Evolutionary conservation across 2,329 filamentous ascomycete genomes (phyloP), one percentile per base, ranked within the genome.

Genomic region (Xylariaceae sp.): DNA sequence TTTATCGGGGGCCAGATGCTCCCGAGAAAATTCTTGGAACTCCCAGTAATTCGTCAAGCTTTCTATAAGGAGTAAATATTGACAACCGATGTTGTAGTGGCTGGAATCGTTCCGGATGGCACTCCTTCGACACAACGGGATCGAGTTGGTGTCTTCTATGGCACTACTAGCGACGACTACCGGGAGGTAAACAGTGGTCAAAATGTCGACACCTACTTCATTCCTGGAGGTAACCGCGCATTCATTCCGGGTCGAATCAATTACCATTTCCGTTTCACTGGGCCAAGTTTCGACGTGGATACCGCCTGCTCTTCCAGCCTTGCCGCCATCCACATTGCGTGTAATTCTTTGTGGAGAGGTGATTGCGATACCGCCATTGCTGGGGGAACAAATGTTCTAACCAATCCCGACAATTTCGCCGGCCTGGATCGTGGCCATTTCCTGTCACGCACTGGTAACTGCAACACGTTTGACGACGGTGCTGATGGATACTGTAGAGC

Each of bases 361-460:
- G 85, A 89, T 58, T 84, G 81, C 63, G 85, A 88, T 64, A 87
- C 82, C 37, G 86, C 84, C 1, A 73, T 59, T 67, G 70, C 14
- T 61, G 74, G 65, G 69, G 76, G 44, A 1, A 52, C 53, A n/a
- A 58, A 65, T 48, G 37, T 69, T 29, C 14, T 66, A 2, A 56
- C 52, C 16, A 86, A 86, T 67, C 84, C 86, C 0, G 85, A 88
- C 67, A 81, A 83, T 71, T 85, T 83, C 70, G 78, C 83, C 42
- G 84, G 82, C 65, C 76, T 89, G 3, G 82, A 80, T 63, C 81
- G 82, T 63, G 70, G 85, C 78, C 81, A 85, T 50, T 88, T 89
- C 71, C 74, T 62, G 3, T 67, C 48, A 10, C 47, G 23, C 32
- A 68, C 59, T 0, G 57, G 57, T 2, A 53, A 60, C 4, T 63